Evolutionary conservation across 2,329 filamentous ascomycete species (phyloP), one percentile per base, ranked within the genome.

Genomic region (Ustilaginoidea virens): DNA sequence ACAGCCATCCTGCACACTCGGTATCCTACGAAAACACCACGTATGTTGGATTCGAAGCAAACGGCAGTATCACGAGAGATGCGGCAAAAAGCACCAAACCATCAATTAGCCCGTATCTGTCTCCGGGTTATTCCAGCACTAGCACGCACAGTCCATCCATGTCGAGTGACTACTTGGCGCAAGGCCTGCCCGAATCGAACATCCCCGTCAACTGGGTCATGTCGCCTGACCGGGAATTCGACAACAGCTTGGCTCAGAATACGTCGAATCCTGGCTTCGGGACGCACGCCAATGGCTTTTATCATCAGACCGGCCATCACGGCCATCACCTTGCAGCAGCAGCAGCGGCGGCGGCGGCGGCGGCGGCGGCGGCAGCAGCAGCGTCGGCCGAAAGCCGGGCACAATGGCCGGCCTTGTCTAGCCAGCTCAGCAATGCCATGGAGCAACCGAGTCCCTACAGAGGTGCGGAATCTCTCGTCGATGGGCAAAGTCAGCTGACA

Each of bases 221-320:
- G 27, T 28, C 28, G 13, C 26, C 32, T n/a, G 23, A 17, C 10
- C 20, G 18, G 13, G 29, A 34, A 14, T 9, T 17, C n/a, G 29
- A 27, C 13, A n/a, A n/a, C n/a, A n/a, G n/a, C n/a, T n/a, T n/a
- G n/a, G n/a, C n/a, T n/a, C n/a, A n/a, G n/a, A n/a, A n/a, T n/a
- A n/a, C n/a, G n/a, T n/a, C n/a, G n/a, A n/a, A n/a, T n/a, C n/a
- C n/a, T n/a, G n/a, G n/a, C 19, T 20, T 20, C 19, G 21, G 14
- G 15, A 19, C 10, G 25, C 5, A 21, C n/a, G n/a, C n/a, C n/a
- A n/a, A n/a, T n/a, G n/a, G n/a, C n/a, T n/a, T 66, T 73, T 43
- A 51, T 60, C 39, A 11, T 11, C 7, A 21, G 7, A 21, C 19
- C 19, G 22, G 22, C 22, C 8, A 7, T 13, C 11, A 13, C 22